Evolutionary conservation across 768 basidiomycete species (phyloP).

Genomic region (Fibroporia radiculosa): DNA sequence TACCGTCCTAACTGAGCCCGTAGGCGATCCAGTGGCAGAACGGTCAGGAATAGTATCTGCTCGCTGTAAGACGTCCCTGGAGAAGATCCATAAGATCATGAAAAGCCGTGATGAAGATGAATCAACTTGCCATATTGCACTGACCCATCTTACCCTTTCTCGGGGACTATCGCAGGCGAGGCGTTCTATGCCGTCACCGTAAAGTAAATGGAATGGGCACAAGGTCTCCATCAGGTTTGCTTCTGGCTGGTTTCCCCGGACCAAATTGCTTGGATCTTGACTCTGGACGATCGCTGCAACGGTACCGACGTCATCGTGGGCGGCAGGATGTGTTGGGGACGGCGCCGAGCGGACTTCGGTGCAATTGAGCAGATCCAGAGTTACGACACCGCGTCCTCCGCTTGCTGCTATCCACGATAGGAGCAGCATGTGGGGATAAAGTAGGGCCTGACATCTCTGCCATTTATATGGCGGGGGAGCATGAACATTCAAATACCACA

Average conservation of each 20-base stretch:
- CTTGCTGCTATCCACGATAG: conserved; percentile 83
- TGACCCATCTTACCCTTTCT: conserved; percentile 87
- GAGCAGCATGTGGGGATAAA: conserved; percentile 78
- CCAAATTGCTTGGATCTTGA: conserved; percentile 28
- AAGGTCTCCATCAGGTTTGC: conserved; percentile 54
- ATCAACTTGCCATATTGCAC: conserved; percentile 69
- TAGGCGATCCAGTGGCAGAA: conserved; percentile 42
- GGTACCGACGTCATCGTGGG: conserved; percentile 81
- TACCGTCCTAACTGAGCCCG: conserved; percentile 64
- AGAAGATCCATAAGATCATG: conserved; percentile 3
- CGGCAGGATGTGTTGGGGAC: conserved; percentile 72
- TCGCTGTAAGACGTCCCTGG: conserved; percentile 74
- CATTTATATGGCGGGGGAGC: conserved; percentile 68
- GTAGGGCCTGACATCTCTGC: conserved; percentile 75
- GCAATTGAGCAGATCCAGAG: conserved; percentile 81
- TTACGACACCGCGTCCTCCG: conserved; percentile 79
- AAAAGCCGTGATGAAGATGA: conserved; percentile 1
- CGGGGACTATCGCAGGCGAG: conserved; percentile 83
- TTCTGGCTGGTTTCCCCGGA: conserved; percentile 30
- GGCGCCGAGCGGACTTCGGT: conserved; percentile 78
- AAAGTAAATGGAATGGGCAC: conserved; percentile 87
- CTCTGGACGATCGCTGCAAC: conserved; percentile 67
- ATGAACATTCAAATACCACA: conserved; percentile 94
- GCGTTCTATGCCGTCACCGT: conserved; percentile 83
- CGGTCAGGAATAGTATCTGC: conserved; percentile 43